Base-by-base conservation (phyloP, 192 early-diverging fungal species). In the Kickxella alabastrina region DNA sequence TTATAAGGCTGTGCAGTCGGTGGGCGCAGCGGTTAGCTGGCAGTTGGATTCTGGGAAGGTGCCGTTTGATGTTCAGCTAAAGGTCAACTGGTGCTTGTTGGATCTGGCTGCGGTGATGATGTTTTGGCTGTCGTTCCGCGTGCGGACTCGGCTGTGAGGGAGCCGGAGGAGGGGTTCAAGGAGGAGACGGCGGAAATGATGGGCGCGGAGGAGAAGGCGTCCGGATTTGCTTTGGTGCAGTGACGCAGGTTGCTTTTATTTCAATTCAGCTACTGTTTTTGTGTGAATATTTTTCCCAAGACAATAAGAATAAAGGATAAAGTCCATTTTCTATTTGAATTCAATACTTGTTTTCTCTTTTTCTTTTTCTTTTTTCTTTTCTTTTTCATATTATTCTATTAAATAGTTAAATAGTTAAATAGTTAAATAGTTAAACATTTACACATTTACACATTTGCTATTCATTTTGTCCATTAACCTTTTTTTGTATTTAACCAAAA, bases 1-100 rank as follows among this genome's bases (percentile, higher is more conserved):
- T 76, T 92, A 92, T 80, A 92, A 92, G 80, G 82, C 80, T 34
- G 80, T 88, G 42, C 89, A 91, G 77, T 82, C 81, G 32, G 71
- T 79, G 41, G 82, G 77, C 15, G 79, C 63, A 26, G 89, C 83
- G 34, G 65, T 85, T 42, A 71, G 80, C 2, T 81, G 83, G 77
- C 79, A 60, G 28, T 27, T 54, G 25, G 48, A 49, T 31, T 37
- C 51, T 25, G 31, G 29, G 17, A 32, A 32, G 26, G 51, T 52
- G 3, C n/a, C 37, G 7, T 52, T 52, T 39, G 17, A 36, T 3
- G 42, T 39, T 19, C 51, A 52, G 51, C 51, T 52, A 9, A 29
- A 22, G 10, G 39, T 52, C 37, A 52, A 52, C 29, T 52, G 51
- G 51, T 37, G 15, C 17, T 10, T 52, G 38, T 39, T 52, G 6